These are phyloP conservation scores for Quercus engelmannii DNA, from an alignment of 306 rosid genomes.

Conservation along the genomic window DNA sequence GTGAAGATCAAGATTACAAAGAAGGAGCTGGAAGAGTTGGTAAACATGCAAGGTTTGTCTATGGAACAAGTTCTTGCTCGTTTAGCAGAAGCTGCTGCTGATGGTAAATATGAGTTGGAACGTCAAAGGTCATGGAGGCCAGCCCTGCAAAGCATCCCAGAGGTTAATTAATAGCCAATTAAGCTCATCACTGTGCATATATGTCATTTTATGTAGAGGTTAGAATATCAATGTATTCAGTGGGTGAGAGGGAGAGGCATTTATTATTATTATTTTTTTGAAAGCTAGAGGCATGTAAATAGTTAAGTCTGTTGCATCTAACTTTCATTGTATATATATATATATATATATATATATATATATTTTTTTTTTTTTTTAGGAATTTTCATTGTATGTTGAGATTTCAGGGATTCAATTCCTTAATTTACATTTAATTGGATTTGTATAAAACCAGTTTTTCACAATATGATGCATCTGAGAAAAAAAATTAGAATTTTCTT, in stretches of 20 bases:
- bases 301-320: not conserved
- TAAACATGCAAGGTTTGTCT: slow-evolving; percentile 33
- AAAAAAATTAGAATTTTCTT: no score
- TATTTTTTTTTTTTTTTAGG: no score
- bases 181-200: not conserved
- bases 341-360: no score
- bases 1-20: slow-evolving; percentile 67
- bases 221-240: not conserved
- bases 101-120: slow-evolving; percentile 1
- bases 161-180: slow-evolving; percentile 17
- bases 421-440: no score
- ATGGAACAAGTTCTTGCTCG: slow-evolving; percentile 47
- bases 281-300: not conserved
- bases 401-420: no score
- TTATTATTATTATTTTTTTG: not conserved
- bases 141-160: slow-evolving; percentile 61
- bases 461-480: no score
- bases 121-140: slow-evolving; percentile 62
- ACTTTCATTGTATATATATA: no score
- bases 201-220: not conserved
- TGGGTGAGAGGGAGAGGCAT: not conserved
- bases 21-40: slow-evolving; percentile 49
- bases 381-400: no score
- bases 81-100: slow-evolving; percentile 24
- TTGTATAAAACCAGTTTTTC: no score